Percentiles rank a stretch among this genome's conserved stretches.
Evolutionary conservation across 2,329 filamentous ascomycete species (phyloP).

Genomic region (Cyanodermella asteris): DNA sequence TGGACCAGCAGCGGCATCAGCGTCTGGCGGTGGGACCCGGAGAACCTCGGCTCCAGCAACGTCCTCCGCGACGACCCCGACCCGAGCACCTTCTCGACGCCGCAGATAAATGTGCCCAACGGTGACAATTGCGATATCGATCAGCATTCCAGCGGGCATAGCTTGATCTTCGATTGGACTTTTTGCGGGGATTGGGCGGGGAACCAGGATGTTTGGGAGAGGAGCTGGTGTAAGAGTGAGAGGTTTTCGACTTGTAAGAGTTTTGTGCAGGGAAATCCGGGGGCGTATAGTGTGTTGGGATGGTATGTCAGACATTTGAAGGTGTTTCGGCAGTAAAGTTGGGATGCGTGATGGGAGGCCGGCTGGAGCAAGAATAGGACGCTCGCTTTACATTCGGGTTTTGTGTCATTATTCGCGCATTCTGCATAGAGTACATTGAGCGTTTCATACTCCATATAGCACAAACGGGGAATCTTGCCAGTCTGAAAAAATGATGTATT

Average conservation of each 20-base stretch:
- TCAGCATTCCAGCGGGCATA: conserved; percentile 45
- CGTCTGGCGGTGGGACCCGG: conserved; percentile 58
- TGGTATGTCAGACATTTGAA: conserved; percentile 55
- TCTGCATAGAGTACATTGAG: too few species aligned
- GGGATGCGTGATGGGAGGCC: too few species aligned
- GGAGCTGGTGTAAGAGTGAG: conserved; percentile 26
- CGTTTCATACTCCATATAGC: too few species aligned
- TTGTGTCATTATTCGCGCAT: too few species aligned
- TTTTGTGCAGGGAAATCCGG: conserved; percentile 50
- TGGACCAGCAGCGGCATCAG: conserved; percentile 54
- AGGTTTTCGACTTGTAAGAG: conserved; percentile 37
- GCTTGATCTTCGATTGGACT: conserved; percentile 56
- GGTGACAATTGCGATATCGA: conserved; percentile 48
- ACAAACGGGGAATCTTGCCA: too few species aligned
- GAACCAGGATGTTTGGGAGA: conserved; percentile 35
- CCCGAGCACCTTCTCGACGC: conserved; percentile 45
- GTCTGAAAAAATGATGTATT: too few species aligned
- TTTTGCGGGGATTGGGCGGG: conserved; percentile 85
- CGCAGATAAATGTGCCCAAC: conserved; percentile 45
- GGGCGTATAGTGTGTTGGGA: conserved; percentile 48
- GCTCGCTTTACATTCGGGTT: too few species aligned
- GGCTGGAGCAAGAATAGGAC: too few species aligned
- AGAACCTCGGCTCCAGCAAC: conserved; percentile 41
- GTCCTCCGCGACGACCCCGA: conserved; percentile 37
- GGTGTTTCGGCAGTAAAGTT: conserved; percentile 28